phyloP scores from a whole-genome alignment of 1,284 basidiomycete genomes.

The Sanguinoderma infundibulare region DNA sequence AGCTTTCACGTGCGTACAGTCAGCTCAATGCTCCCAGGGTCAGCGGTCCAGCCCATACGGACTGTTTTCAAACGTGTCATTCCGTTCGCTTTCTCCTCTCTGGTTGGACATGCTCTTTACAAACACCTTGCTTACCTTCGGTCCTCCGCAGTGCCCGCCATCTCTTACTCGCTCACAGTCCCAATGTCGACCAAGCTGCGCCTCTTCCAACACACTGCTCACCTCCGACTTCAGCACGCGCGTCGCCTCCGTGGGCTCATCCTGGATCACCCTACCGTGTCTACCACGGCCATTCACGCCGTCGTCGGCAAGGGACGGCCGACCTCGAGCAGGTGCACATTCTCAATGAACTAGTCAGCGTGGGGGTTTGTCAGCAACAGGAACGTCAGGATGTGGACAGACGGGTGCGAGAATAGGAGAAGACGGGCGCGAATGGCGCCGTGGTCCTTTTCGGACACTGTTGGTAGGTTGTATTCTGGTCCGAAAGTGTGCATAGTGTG shows the following conservation, averaged over 20 bases:
- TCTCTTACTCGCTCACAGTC: slow-evolving; percentile 60
- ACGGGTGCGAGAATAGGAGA: too few relatives aligned
- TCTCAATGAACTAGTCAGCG: slow-evolving; percentile 54
- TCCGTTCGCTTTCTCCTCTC: too few relatives aligned
- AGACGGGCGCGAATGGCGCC: slow-evolving; percentile 70
- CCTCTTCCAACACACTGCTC: slow-evolving; percentile 46
- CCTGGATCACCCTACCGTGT: slow-evolving; percentile 75
- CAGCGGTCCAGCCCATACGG: too few relatives aligned
- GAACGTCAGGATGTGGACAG: slow-evolving; percentile 65
- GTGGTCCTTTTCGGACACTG: slow-evolving; percentile 67
- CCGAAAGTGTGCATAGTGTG: too few relatives aligned
- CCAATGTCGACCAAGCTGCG: slow-evolving; percentile 67
- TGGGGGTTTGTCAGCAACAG: slow-evolving; percentile 69
- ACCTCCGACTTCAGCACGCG: slow-evolving; percentile 60
- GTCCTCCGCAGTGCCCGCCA: slow-evolving; percentile 60
- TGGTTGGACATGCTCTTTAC: too few relatives aligned
- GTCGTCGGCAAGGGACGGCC: too few relatives aligned
- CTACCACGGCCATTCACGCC: slow-evolving; percentile 67
- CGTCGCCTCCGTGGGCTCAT: slow-evolving; percentile 64
- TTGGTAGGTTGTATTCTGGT: slow-evolving; percentile 46
- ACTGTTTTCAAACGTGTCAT: too few relatives aligned
- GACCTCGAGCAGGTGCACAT: slow-evolving; percentile 61
- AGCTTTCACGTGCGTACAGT: too few relatives aligned
- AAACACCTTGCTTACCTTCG: neutral
- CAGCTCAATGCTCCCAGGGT: too few relatives aligned